phyloP scores from a whole-genome alignment of 2,329 filamentous ascomycete genomes.

The Fusarium poae region DNA sequence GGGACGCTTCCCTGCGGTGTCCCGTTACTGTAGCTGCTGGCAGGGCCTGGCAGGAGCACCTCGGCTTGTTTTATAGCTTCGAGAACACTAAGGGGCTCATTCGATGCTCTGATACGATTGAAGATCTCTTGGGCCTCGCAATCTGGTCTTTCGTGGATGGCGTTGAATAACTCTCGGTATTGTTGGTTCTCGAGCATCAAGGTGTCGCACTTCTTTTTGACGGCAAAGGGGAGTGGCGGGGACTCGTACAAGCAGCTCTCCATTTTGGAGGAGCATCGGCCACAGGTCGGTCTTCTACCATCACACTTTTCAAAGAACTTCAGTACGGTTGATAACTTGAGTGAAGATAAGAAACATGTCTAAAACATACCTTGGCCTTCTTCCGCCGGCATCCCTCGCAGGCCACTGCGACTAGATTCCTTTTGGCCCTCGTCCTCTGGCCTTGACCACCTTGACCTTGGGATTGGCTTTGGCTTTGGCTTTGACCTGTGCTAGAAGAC shows the following conservation, averaged over 20 bases:
- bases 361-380: conserved; percentile 14
- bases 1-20: neutral
- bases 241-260: conserved; percentile 17
- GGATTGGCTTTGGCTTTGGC: neutral
- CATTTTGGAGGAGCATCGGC: conserved; percentile 18
- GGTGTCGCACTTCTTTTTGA: conserved; percentile 23
- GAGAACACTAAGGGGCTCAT: conserved; percentile 11
- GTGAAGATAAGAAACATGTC: neutral
- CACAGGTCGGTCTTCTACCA: conserved; percentile 16
- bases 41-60: neutral
- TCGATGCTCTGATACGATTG: conserved; percentile 6
- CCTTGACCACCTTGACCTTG: neutral
- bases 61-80: conserved; percentile 18
- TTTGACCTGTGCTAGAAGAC: neutral
- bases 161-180: conserved; percentile 26
- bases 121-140: conserved; percentile 21
- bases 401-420: conserved; percentile 17
- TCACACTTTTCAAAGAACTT: conserved; percentile 14
- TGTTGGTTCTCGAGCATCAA: conserved; percentile 22
- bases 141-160: conserved; percentile 18
- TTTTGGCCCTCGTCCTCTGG: neutral
- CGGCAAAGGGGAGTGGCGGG: neutral
- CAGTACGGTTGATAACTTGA: neutral
- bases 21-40: neutral
- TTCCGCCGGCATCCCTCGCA: conserved; percentile 27